Conservation (phyloP, 441 rosid genomes). For the Erysimum pusillum region DNA sequence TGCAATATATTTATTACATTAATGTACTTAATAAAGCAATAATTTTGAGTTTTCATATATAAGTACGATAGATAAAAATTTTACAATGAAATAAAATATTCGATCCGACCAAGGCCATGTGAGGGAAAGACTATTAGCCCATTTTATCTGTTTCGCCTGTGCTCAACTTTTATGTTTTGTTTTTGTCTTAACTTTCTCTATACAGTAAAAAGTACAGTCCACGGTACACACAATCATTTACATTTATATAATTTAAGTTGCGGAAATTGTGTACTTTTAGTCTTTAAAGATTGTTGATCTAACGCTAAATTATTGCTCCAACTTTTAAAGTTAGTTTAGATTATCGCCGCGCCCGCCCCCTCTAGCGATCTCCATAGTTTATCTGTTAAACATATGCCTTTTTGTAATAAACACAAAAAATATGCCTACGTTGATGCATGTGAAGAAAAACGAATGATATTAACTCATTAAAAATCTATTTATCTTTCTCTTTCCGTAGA, state of each 20-base stretch:
- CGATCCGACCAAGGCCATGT: slow-evolving; percentile 44
- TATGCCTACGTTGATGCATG: slow-evolving; percentile 4
- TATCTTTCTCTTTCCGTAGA: background rate
- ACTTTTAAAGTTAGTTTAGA: background rate
- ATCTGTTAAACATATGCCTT: background rate
- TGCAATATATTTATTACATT: background rate
- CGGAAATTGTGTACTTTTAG: slow-evolving; percentile 21
- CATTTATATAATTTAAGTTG: slow-evolving; percentile 6
- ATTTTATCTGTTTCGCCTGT: slow-evolving; percentile 29
- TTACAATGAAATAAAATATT: background rate
- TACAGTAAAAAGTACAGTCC: slow-evolving; percentile 44
- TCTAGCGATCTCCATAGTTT: background rate
- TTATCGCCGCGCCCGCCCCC: slow-evolving; percentile 8
- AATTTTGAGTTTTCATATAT: background rate
- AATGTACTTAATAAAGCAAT: background rate
- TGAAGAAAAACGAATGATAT: slow-evolving; percentile 22
- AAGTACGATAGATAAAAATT: background rate
- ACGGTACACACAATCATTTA: slow-evolving; percentile 37
- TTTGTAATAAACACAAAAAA: slow-evolving; percentile 2
- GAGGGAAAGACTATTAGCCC: slow-evolving; percentile 39
- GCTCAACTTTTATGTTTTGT: background rate
- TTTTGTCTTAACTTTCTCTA: slow-evolving; percentile 30
- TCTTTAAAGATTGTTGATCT: background rate
- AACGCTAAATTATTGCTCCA: background rate
- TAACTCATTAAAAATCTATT: background rate